phyloP scores from a whole-genome alignment of 192 early-diverging fungal species.

The Globomyces pollinis-pini region DNA sequence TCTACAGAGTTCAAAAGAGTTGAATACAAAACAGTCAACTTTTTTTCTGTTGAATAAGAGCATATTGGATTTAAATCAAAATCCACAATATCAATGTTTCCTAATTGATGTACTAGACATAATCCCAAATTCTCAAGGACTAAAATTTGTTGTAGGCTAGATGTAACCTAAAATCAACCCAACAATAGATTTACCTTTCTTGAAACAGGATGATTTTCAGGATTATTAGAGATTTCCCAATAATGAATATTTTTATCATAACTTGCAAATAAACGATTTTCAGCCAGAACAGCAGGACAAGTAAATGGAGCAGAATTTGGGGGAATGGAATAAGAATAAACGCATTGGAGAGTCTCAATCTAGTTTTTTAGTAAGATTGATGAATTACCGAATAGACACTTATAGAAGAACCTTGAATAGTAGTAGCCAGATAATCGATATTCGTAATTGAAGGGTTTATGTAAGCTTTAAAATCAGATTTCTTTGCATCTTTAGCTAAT shows the following conservation, averaged over 20 bases:
- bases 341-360: conserved; percentile 3
- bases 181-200: too few relatives aligned
- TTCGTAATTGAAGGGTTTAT: not conserved
- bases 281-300: not conserved
- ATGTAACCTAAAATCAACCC: too few relatives aligned
- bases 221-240: conserved; percentile 3
- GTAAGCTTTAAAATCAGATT: not conserved
- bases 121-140: too few relatives aligned
- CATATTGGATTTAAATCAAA: too few relatives aligned
- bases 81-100: too few relatives aligned
- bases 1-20: too few relatives aligned
- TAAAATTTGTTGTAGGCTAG: too few relatives aligned
- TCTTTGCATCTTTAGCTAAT: conserved; percentile 4
- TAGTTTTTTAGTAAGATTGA: not conserved
- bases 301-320: not conserved
- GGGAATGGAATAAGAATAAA: conserved; percentile 5
- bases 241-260: not conserved
- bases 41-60: too few relatives aligned
- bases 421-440: not conserved
- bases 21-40: too few relatives aligned
- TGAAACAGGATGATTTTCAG: too few relatives aligned
- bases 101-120: too few relatives aligned
- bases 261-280: not conserved
- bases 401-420: conserved; percentile 2
- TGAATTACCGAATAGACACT: not conserved